A percentile compares a stretch with the other conserved stretches of the same genome.
Evolutionary conservation across 2,329 filamentous ascomycete species (phyloP).

Genomic region (Hirsutella minnesotensis): DNA sequence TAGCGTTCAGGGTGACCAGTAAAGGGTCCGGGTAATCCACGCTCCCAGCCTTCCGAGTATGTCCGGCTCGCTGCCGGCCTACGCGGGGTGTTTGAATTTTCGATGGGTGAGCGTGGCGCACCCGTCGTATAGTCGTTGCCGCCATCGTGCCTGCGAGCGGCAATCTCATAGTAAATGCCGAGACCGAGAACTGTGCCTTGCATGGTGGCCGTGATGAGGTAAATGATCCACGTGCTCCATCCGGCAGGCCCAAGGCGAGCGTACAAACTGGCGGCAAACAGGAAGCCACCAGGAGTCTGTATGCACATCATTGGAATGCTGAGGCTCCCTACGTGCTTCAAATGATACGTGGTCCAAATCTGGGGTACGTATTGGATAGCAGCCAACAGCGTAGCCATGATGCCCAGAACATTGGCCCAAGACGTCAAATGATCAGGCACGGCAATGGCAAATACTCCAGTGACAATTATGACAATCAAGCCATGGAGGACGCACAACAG

Average conservation of each 20-base stretch:
- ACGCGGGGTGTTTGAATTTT: conserved; percentile 14
- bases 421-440: conserved; percentile 51
- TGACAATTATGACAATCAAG: conserved; percentile 56
- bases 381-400: conserved; percentile 67
- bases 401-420: conserved; percentile 80
- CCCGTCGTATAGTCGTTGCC: conserved; percentile 11
- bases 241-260: conserved; percentile 67
- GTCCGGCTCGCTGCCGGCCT: conserved; percentile 29
- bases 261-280: conserved; percentile 80
- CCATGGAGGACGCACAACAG: conserved; percentile 63
- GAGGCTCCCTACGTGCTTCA: conserved; percentile 80
- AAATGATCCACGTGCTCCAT: conserved; percentile 95
- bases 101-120: conserved; percentile 15
- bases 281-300: conserved; percentile 82
- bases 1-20: conserved; percentile 40
- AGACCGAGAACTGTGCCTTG: conserved; percentile 73
- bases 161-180: conserved; percentile 65
- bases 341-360: conserved; percentile 78
- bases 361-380: conserved; percentile 90
- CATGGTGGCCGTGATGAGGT: conserved; percentile 72
- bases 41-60: conserved; percentile 38
- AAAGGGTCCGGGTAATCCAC: conserved; percentile 37
- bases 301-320: conserved; percentile 98
- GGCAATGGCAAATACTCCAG: conserved; percentile 53
- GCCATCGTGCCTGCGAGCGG: conserved; percentile 22